Conservation (phyloP, 164 flowering plant genomes). For the Macadamia integrifolia region DNA sequence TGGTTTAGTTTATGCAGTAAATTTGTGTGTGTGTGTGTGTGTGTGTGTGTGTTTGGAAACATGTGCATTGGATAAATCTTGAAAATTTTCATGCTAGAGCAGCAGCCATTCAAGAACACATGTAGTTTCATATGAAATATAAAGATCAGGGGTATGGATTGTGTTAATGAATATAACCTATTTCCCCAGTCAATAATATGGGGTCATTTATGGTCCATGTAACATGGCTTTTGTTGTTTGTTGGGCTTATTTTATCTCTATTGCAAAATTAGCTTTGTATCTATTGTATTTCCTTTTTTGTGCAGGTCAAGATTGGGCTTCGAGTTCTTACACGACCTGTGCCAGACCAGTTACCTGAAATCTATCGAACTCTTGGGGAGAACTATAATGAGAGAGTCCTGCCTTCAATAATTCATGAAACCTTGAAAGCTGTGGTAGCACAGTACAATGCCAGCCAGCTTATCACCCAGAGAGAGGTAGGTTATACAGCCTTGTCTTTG, state of each 20-base stretch:
- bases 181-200: too few relatives aligned
- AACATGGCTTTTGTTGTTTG: too few relatives aligned
- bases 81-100: too few relatives aligned
- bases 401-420: constrained; percentile 83
- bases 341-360: constrained; percentile 54
- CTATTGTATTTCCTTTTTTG: not conserved
- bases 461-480: constrained; percentile 87
- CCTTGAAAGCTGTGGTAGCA: constrained; percentile 87
- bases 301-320: constrained; percentile 78
- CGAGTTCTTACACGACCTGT: constrained; percentile 85
- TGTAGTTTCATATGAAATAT: too few relatives aligned
- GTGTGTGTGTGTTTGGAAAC: too few relatives aligned
- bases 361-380: constrained; percentile 76
- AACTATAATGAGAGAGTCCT: constrained; percentile 75
- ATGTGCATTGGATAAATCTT: too few relatives aligned
- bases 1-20: too few relatives aligned
- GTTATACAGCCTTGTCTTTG: not conserved
- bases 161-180: too few relatives aligned
- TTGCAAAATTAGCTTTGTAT: not conserved
- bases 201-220: too few relatives aligned
- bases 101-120: too few relatives aligned
- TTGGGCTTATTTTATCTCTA: not conserved
- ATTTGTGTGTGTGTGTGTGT: too few relatives aligned
- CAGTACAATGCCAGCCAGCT: constrained; percentile 92
- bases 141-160: too few relatives aligned